A percentile compares a stretch with the other conserved stretches of the same genome.
Evolutionary conservation across 148 eudicot species (phyloP).

Genomic region (Spergularia marina): DNA sequence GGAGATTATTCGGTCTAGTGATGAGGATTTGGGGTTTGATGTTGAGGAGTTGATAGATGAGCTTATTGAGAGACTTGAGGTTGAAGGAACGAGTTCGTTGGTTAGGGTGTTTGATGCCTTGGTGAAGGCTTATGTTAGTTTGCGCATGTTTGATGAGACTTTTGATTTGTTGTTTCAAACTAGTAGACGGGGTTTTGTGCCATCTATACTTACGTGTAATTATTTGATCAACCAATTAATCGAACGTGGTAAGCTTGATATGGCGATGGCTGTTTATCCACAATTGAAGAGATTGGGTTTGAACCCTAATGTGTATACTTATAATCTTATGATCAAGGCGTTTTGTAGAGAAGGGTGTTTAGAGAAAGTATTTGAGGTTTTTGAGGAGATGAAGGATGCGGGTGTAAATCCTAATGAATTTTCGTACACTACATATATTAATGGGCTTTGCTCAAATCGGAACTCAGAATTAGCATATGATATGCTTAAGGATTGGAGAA

Average conservation of each 20-base stretch:
- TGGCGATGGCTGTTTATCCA: conserved; percentile 37
- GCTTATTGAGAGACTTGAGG: conserved; percentile 35
- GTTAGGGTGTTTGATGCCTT: conserved; percentile 41
- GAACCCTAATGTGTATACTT: conserved; percentile 55
- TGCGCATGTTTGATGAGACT: conserved; percentile 57
- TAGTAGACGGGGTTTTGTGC: conserved; percentile 39
- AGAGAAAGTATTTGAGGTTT: conserved; percentile 39
- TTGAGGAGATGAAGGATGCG: conserved; percentile 46
- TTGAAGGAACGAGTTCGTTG: conserved; percentile 28
- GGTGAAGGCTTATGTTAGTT: conserved; percentile 54
- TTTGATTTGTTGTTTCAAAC: conserved; percentile 43
- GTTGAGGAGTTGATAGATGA: conserved; percentile 46
- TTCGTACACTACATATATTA: conserved; percentile 39
- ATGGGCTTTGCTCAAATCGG: conserved; percentile 49
- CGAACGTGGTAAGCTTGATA: conserved; percentile 37
- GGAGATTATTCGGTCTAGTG: conserved; percentile 39
- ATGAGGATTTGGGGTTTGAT: conserved; percentile 40
- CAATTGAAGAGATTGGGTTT: conserved; percentile 50
- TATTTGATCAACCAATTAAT: conserved; percentile 47
- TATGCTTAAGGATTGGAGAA: conserved; percentile 35
- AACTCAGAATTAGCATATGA: conserved; percentile 41
- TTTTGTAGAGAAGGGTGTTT: conserved; percentile 48
- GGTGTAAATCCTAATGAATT: conserved; percentile 42
- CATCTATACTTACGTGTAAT: conserved; percentile 47
- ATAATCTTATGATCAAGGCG: conserved; percentile 54